phyloP scores from a whole-genome alignment of 495 filamentous ascomycete species.

The Penicillium odoratum region DNA sequence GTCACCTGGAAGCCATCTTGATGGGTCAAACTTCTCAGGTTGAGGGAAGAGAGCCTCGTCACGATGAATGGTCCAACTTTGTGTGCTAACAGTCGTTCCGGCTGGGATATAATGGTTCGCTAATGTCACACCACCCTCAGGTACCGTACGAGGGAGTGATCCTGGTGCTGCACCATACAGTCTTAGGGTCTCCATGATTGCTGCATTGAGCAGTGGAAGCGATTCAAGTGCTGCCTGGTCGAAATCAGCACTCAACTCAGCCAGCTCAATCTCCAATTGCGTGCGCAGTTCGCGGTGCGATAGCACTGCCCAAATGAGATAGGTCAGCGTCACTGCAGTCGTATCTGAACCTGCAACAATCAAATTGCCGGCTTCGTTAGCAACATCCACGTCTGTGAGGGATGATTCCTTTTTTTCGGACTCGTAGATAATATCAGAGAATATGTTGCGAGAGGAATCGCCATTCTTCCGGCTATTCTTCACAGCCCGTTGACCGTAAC shows the following conservation, averaged over 20 bases:
- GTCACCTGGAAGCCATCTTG: conserved; percentile 14
- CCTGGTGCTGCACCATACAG: conserved; percentile 47
- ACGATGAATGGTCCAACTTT: conserved; percentile 25
- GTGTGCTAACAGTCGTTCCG: conserved; percentile 21
- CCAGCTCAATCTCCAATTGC: conserved; percentile 25
- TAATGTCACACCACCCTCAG: conserved; percentile 20
- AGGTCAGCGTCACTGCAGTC: conserved; percentile 38
- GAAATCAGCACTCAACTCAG: not conserved
- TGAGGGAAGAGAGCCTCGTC: conserved; percentile 22
- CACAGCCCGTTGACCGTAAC: not conserved
- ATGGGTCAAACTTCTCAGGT: conserved; percentile 22
- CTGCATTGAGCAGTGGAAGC: conserved; percentile 44
- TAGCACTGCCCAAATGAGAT: conserved; percentile 31
- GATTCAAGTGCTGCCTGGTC: conserved; percentile 20
- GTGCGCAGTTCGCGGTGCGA: conserved; percentile 3
- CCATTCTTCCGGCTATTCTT: too few species aligned
- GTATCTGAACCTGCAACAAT: conserved; percentile 49
- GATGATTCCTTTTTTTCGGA: not conserved
- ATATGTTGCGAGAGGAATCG: not conserved
- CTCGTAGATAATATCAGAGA: not conserved
- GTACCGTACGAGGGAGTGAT: conserved; percentile 31
- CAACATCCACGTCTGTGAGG: not conserved
- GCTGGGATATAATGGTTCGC: conserved; percentile 21
- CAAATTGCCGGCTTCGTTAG: conserved; percentile 12
- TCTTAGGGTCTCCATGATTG: conserved; percentile 54